Evolutionary conservation across 257 asterid genomes (phyloP).

Genomic region (Striga asiatica): DNA sequence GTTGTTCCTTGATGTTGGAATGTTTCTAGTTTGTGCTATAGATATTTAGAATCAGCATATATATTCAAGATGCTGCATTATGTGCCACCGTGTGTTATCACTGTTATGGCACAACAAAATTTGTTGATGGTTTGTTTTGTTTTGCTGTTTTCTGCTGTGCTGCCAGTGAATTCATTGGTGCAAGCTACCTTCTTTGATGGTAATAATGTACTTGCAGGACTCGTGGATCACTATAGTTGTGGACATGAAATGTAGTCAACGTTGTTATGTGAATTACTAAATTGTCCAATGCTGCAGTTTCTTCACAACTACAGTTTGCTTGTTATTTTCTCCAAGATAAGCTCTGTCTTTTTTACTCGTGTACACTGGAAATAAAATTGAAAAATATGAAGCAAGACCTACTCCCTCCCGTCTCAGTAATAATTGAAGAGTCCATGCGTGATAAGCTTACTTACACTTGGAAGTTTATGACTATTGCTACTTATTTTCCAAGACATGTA

Average conservation of each 20-base stretch:
- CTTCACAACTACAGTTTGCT: background rate
- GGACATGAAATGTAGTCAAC: background rate
- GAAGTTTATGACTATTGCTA: background rate
- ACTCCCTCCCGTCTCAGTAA: background rate
- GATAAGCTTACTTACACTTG: background rate
- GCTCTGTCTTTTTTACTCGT: background rate
- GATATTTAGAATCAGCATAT: background rate
- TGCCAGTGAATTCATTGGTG: conserved; percentile 2
- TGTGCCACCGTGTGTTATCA: background rate
- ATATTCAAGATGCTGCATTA: background rate
- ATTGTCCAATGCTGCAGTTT: background rate
- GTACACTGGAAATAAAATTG: too few relatives aligned
- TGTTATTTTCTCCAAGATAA: background rate
- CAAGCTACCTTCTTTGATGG: background rate
- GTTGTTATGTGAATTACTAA: background rate
- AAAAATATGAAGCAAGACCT: too few relatives aligned
- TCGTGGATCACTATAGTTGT: background rate
- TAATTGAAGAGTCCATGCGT: background rate
- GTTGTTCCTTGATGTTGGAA: conserved; percentile 1
- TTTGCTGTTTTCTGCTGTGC: background rate
- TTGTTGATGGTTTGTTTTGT: conserved; percentile 3
- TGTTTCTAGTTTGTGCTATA: background rate
- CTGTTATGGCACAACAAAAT: background rate
- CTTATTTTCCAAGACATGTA: background rate
- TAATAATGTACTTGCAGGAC: background rate